Evolutionary conservation across 225 moss, liverwort and hornwort genomes (phyloP).

Genomic region (Physcomitrellopsis africana): DNA sequence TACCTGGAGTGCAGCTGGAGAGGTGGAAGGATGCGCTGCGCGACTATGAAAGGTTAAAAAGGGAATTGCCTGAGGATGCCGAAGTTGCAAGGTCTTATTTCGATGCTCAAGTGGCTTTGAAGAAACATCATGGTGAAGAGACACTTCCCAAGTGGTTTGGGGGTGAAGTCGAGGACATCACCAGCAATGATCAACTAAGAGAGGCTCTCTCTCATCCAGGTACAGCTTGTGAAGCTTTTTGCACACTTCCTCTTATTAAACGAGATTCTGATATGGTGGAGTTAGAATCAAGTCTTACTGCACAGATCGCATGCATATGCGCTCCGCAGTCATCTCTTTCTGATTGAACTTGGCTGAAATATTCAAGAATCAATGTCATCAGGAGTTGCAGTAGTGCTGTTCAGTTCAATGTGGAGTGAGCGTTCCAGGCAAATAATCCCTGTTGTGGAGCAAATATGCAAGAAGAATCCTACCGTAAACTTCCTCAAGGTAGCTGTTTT

Average conservation of each 20-base stretch:
- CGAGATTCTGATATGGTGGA: background rate
- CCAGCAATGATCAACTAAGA: conserved; percentile 73
- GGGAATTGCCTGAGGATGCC: conserved; percentile 72
- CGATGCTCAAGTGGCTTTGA: conserved; percentile 82
- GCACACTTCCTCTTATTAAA: conserved; percentile 16
- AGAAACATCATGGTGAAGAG: conserved; percentile 74
- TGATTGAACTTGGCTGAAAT: conserved; percentile 38
- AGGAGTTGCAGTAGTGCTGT: conserved; percentile 61
- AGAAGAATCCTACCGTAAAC: conserved; percentile 51
- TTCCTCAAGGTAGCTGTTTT: conserved; percentile 50
- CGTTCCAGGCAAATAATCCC: conserved; percentile 47
- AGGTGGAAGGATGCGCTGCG: conserved; percentile 81
- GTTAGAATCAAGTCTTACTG: background rate
- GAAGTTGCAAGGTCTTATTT: conserved; percentile 75
- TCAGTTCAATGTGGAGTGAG: conserved; percentile 60
- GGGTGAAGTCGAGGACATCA: conserved; percentile 71
- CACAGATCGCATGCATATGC: background rate
- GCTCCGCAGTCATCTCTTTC: conserved; percentile 21
- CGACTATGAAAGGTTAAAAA: conserved; percentile 77
- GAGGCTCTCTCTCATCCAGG: conserved; percentile 86
- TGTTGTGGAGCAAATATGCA: conserved; percentile 57
- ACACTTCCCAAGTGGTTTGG: conserved; percentile 77
- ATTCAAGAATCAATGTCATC: conserved; percentile 44
- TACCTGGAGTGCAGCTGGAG: conserved; percentile 72
- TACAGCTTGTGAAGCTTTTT: conserved; percentile 27